Percentiles rank a stretch among this genome's conserved stretches.
phyloP scores from a whole-genome alignment of 108 stramenopile genomes.

The Pseudonitzschia multistriata region DNA sequence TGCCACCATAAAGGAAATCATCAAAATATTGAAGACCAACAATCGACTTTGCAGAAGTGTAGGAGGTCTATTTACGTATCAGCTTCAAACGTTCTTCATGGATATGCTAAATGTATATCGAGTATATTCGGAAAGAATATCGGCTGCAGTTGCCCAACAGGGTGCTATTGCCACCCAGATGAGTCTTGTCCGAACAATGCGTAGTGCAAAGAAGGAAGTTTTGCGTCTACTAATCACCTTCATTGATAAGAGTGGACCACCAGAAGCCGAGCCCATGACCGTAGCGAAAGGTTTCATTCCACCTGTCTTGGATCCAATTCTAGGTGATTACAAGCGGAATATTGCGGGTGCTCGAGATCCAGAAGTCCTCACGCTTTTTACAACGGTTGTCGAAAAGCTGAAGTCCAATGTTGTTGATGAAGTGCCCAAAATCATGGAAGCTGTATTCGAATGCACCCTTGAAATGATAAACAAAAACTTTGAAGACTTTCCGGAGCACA shows the following conservation, averaged over 20 bases:
- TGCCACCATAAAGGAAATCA: constrained; percentile 90
- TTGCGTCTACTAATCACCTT: constrained; percentile 90
- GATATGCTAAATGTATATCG: constrained; percentile 98
- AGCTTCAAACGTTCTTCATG: constrained; percentile 92
- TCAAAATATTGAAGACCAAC: constrained; percentile 95
- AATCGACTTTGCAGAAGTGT: constrained; percentile 87
- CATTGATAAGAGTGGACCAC: constrained; percentile 92
- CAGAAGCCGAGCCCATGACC: constrained; percentile 86
- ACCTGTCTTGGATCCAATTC: constrained; percentile 93
- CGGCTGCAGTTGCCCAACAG: constrained; percentile 84
- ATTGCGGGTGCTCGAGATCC: constrained; percentile 93
- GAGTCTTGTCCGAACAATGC: constrained; percentile 90
- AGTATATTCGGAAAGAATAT: constrained; percentile 94
- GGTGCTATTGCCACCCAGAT: constrained; percentile 88
- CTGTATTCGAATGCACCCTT: constrained; percentile 96
- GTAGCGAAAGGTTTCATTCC: constrained; percentile 94
- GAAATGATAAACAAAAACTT: constrained; percentile 99
- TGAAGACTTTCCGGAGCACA: constrained; percentile 98
- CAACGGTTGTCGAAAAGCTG: constrained; percentile 90
- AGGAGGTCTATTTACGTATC: constrained; percentile 92
- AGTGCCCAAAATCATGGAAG: constrained; percentile 96
- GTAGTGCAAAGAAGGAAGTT: constrained; percentile 96
- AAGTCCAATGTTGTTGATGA: constrained; percentile 79
- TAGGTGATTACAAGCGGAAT: constrained; percentile 93
- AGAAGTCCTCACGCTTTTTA: constrained; percentile 92